These are phyloP conservation scores for Thelonectria olida DNA, from an alignment of 2,329 filamentous ascomycete species.

Conservation along the genomic window DNA sequence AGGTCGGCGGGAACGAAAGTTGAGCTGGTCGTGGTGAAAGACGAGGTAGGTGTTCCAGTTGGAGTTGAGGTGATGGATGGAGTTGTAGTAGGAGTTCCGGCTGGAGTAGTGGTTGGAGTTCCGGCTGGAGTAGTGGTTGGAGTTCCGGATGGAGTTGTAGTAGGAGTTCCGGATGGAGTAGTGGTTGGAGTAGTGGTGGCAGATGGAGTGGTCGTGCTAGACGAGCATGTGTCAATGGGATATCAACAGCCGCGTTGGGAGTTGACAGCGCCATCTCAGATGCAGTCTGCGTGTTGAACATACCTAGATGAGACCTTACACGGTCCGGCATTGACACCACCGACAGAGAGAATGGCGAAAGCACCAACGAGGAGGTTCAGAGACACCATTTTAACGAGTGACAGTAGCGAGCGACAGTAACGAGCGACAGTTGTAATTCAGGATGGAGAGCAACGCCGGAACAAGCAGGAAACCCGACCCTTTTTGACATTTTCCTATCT, in stretches of 20 bases:
- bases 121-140: neutral
- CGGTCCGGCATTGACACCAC: neutral
- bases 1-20: neutral
- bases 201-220: neutral
- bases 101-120: neutral
- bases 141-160: neutral
- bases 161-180: neutral
- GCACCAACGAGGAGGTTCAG: neutral
- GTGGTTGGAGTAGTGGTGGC: neutral
- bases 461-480: too few species aligned
- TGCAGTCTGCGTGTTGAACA: neutral
- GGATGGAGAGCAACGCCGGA: too few species aligned
- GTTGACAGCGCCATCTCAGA: neutral
- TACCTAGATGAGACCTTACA: neutral
- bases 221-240: too few species aligned
- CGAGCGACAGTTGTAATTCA: too few species aligned
- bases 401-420: too few species aligned
- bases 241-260: too few species aligned
- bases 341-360: neutral
- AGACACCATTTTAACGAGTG: neutral
- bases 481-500: too few species aligned
- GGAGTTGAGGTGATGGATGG: neutral
- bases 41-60: too few species aligned
- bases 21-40: neutral
- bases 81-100: neutral